Evolutionary conservation across 192 early-diverging fungal species (phyloP).

Genomic region (Coemansia sp.): DNA sequence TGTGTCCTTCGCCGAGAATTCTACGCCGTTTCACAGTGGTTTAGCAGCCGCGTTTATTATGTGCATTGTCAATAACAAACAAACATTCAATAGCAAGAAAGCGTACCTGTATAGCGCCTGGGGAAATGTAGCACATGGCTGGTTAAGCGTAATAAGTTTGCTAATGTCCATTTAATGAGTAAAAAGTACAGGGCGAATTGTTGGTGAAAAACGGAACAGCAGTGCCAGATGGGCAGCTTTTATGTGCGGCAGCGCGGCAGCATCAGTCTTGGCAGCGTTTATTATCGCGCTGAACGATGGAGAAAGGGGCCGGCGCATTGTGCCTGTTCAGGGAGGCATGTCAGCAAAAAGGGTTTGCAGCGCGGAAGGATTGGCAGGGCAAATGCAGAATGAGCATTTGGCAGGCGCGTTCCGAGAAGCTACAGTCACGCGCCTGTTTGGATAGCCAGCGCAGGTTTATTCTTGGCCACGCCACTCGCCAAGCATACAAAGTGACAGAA

Average conservation of each 20-base stretch:
- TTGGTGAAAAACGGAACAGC: slow-evolving; percentile 2
- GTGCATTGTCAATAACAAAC: too few species aligned
- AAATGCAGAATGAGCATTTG: background rate
- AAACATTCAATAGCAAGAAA: background rate
- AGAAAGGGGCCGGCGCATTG: slow-evolving; percentile 12
- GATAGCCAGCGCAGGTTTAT: slow-evolving; percentile 8
- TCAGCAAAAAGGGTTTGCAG: slow-evolving; percentile 8
- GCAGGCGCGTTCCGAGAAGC: slow-evolving; percentile 43
- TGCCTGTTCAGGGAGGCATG: slow-evolving; percentile 8
- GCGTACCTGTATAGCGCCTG: slow-evolving; percentile 44
- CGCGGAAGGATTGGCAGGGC: slow-evolving; percentile 17
- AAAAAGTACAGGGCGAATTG: slow-evolving; percentile 1
- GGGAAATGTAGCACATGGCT: slow-evolving; percentile 46
- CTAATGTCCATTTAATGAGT: slow-evolving; percentile 34
- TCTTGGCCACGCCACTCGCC: slow-evolving; percentile 16
- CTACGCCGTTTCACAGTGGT: background rate
- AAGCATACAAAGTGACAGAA: background rate
- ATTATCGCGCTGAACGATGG: slow-evolving; percentile 24
- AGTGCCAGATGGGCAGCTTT: slow-evolving; percentile 5
- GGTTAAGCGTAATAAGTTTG: slow-evolving; percentile 41
- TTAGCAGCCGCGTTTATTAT: background rate
- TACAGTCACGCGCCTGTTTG: slow-evolving; percentile 29
- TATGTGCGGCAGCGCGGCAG: background rate
- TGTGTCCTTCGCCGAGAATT: slow-evolving; percentile 39
- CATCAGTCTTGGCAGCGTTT: slow-evolving; percentile 20